Evolutionary conservation across 176 grass and related monocot genomes (phyloP), one percentile per base, ranked within the genome.

Genomic region (Raddia distichophylla): DNA sequence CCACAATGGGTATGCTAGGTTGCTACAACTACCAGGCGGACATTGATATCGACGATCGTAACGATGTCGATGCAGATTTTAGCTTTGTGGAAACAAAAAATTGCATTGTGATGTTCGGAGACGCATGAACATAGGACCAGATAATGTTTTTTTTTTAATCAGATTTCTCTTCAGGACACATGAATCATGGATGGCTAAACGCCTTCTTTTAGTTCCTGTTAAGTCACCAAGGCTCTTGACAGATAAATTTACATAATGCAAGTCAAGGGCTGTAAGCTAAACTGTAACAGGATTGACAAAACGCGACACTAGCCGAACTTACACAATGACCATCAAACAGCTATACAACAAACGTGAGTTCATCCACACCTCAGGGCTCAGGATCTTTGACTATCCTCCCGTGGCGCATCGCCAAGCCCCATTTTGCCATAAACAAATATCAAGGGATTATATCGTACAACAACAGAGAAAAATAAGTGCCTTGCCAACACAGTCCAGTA

Each of bases 311-410:
- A 71, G 44, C 67, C 67, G 51, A 84, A 88, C 32, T 19, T 61
- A 74, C 50, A 46, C 54, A 76, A 62, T 58, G 68, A 49, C 48
- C 59, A 79, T 40, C 59, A 50, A 45, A 62, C 69, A 62, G 47
- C 71, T 76, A 58, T 86, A 86, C 88, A 86, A 62, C 3, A 72
- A 82, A 82, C 60, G 45, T 61, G 78, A 73, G 44, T 86, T 71
- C 78, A 61, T 47, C 53, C 51, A 57, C 45, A 56, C 47, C n/a
- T 34, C 34, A 10, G 67, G 73, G 40, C 50, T 60, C 57, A 19
- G 37, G 18, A 73, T 90, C 33, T 64, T 58, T 58, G 22, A 58
- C 37, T 53, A 22, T 58, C 65, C 49, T 77, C 7, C 27, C 7
- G 14, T 5, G 40, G 67, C 34, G 22, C 37, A 71, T 48, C 9